A percentile compares a stretch with the other conserved stretches of the same genome.
These are phyloP conservation scores for Solanum lignicaule DNA, from an alignment of 257 asterid species.

Conservation along the genomic window DNA sequence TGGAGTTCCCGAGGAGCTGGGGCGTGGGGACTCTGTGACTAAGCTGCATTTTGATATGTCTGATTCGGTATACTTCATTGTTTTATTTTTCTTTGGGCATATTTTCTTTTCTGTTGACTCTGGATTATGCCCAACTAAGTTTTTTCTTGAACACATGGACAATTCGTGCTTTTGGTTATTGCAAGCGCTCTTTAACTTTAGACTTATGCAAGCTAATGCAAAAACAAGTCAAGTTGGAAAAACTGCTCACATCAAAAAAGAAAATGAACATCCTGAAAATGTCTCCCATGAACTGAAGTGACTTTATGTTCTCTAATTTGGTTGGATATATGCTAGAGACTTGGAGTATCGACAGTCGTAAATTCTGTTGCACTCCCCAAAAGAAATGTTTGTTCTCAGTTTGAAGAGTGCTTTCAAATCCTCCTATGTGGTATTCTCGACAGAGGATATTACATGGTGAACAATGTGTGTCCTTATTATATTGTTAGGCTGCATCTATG, in stretches of 20 bases:
- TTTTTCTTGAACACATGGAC: neutral
- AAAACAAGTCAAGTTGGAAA: neutral
- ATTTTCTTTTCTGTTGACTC: neutral
- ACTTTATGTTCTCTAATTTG: neutral
- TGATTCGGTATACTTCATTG: neutral
- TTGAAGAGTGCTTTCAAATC: neutral
- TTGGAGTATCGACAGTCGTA: neutral
- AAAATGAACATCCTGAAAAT: neutral
- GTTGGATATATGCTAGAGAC: neutral
- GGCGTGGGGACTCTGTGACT: constrained; percentile 43
- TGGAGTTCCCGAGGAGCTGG: neutral
- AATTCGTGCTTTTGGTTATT: neutral
- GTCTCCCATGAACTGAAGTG: neutral
- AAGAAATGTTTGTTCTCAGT: neutral
- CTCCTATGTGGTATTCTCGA: neutral
- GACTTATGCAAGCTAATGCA: neutral
- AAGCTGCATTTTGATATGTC: neutral
- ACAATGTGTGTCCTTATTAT: neutral
- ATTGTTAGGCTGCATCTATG: neutral
- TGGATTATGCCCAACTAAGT: neutral
- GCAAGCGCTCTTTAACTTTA: neutral
- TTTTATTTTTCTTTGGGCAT: neutral
- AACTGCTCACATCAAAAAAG: neutral
- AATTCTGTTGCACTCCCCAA: neutral
- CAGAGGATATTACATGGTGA: neutral